Evolutionary conservation across 768 basidiomycete genomes (phyloP).

Genomic region (Leccinellum albellum): DNA sequence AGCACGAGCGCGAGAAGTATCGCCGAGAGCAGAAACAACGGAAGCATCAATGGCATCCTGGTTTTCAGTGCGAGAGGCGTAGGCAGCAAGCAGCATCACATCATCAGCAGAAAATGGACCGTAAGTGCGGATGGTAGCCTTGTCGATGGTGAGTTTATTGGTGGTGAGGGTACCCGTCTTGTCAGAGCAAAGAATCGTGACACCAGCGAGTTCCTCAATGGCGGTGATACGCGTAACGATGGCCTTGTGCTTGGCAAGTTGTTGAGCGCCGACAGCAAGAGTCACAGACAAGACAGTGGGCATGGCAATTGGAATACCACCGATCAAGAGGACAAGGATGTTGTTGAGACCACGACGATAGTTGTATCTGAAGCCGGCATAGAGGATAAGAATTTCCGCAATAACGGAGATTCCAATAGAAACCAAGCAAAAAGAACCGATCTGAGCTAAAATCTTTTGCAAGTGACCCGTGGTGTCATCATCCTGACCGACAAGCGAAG

Average conservation of each 20-base stretch:
- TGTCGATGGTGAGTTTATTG: constrained; percentile 99
- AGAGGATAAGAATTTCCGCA: constrained; percentile 90
- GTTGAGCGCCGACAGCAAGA: constrained; percentile 97
- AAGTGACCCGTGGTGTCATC: constrained; percentile 97
- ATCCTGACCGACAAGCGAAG: constrained; percentile 94
- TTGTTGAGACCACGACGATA: constrained; percentile 96
- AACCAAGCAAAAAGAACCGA: constrained; percentile 95
- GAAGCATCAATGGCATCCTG: constrained; percentile 95
- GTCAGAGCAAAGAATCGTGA: constrained; percentile 98
- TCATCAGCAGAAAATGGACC: constrained; percentile 85
- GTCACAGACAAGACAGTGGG: constrained; percentile 98
- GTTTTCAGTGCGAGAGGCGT: constrained; percentile 97
- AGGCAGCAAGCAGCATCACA: constrained; percentile 89
- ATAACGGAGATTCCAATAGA: constrained; percentile 95
- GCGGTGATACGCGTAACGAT: constrained; percentile 99
- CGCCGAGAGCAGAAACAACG: constrained; percentile 76
- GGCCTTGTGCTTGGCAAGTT: constrained; percentile 98
- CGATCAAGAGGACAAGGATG: constrained; percentile 97
- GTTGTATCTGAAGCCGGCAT: constrained; percentile 83
- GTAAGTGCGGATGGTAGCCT: constrained; percentile 86
- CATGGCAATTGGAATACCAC: constrained; percentile 99
- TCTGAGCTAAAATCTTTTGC: constrained; percentile 97
- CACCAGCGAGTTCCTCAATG: constrained; percentile 96
- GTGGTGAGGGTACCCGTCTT: constrained; percentile 98
- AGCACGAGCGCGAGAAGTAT: constrained; percentile 69